These are phyloP conservation scores for Aspergillus tanneri DNA, from an alignment of 2,329 filamentous ascomycete genomes.

Conservation along the genomic window DNA sequence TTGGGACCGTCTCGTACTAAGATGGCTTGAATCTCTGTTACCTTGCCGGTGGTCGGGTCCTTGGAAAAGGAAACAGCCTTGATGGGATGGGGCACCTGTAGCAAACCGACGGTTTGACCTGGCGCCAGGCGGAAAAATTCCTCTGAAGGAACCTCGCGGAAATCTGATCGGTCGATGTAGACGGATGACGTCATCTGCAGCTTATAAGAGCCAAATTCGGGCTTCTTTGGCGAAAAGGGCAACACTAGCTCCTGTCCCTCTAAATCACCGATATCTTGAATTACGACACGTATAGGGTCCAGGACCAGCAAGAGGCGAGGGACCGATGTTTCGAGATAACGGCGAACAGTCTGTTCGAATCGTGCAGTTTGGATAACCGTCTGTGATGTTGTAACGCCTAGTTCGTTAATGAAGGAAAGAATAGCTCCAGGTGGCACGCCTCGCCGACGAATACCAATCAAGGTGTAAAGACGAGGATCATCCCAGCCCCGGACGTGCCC, in stretches of 20 bases:
- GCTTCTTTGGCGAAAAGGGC: slow-evolving; percentile 78
- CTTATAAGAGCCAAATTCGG: slow-evolving; percentile 53
- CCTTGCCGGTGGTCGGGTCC: slow-evolving; percentile 61
- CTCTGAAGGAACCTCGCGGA: slow-evolving; percentile 64
- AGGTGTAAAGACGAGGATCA: slow-evolving; percentile 83
- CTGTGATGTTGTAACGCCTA: slow-evolving; percentile 81
- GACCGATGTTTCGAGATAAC: slow-evolving; percentile 83
- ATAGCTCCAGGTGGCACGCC: slow-evolving; percentile 87
- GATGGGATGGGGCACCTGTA: slow-evolving; percentile 69
- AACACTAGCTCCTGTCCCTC: slow-evolving; percentile 64
- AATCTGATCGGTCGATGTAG: slow-evolving; percentile 81
- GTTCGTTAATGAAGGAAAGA: slow-evolving; percentile 83
- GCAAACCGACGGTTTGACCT: slow-evolving; percentile 70
- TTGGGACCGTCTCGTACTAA: slow-evolving; percentile 65
- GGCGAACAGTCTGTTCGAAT: slow-evolving; percentile 83
- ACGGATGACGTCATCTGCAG: slow-evolving; percentile 71
- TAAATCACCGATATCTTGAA: slow-evolving; percentile 73
- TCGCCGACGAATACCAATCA: slow-evolving; percentile 77
- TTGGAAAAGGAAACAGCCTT: slow-evolving; percentile 67
- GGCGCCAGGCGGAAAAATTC: slow-evolving; percentile 79
- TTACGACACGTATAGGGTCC: slow-evolving; percentile 77
- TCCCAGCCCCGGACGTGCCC: slow-evolving; percentile 85
- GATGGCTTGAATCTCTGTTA: slow-evolving; percentile 68
- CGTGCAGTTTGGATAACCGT: slow-evolving; percentile 75
- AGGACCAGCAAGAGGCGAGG: slow-evolving; percentile 87